Evolutionary conservation across 257 asterid species (phyloP).

Genomic region (Ocimum tenuiflorum): DNA sequence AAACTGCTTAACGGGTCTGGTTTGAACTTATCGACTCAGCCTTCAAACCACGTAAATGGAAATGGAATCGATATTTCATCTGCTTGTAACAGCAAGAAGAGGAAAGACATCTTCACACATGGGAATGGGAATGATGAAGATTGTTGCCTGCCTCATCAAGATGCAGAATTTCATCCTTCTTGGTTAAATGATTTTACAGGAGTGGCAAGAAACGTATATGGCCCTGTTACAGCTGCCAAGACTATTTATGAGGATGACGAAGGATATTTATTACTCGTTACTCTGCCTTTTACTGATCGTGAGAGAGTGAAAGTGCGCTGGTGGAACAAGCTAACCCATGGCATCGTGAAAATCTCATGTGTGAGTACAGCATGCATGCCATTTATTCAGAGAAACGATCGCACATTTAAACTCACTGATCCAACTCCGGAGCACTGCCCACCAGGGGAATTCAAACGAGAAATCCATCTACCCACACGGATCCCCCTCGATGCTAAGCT

Average conservation of each 20-base stretch:
- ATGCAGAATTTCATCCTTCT: slow-evolving; percentile 27
- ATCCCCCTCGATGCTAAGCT: slow-evolving; percentile 72
- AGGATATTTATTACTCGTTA: slow-evolving; percentile 43
- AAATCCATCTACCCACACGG: slow-evolving; percentile 54
- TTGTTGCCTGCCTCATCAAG: slow-evolving; percentile 26
- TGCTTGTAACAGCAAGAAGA: slow-evolving; percentile 38
- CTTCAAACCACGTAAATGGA: slow-evolving; percentile 33
- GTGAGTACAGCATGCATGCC: slow-evolving; percentile 57
- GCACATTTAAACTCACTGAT: slow-evolving; percentile 60
- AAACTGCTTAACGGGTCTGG: slow-evolving; percentile 44
- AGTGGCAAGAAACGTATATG: slow-evolving; percentile 42
- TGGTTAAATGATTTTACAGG: slow-evolving; percentile 47
- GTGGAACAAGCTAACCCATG: slow-evolving; percentile 55
- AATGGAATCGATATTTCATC: slow-evolving; percentile 37
- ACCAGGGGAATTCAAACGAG: slow-evolving; percentile 64
- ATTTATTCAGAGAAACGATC: slow-evolving; percentile 49
- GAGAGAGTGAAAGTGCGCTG: slow-evolving; percentile 50
- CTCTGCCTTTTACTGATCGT: slow-evolving; percentile 42
- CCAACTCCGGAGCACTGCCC: slow-evolving; percentile 77
- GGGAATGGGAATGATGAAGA: slow-evolving; percentile 35
- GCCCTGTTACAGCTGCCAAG: slow-evolving; percentile 52
- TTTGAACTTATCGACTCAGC: slow-evolving; percentile 35
- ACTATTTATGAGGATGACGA: slow-evolving; percentile 51
- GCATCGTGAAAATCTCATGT: slow-evolving; percentile 59
- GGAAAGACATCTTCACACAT: slow-evolving; percentile 32